These are phyloP conservation scores for Psidium guajava DNA, from an alignment of 345 rosid species.

Conservation along the genomic window DNA sequence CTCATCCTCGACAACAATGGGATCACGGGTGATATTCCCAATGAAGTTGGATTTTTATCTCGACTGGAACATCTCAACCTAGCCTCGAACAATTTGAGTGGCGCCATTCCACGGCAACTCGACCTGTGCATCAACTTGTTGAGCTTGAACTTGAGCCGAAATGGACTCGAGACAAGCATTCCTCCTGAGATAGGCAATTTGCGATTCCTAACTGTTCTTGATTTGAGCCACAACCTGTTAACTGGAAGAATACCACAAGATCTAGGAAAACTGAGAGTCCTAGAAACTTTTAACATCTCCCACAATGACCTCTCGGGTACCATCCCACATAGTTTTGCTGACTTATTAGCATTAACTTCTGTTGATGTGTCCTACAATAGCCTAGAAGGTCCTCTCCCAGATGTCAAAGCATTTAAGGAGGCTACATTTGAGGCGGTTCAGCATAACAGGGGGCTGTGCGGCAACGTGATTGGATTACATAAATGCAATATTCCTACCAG, in stretches of 20 bases:
- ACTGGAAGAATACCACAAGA: slow-evolving; percentile 3
- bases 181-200: not conserved
- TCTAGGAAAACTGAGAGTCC: not conserved
- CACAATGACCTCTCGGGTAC: no score
- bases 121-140: not conserved
- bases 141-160: slow-evolving; percentile 10
- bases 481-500: not conserved
- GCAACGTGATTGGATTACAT: not conserved
- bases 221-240: slow-evolving; percentile 10
- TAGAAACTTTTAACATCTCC: slow-evolving; percentile 2
- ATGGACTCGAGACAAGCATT: not conserved
- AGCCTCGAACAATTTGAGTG: not conserved
- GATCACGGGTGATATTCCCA: not conserved
- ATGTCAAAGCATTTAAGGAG: no score
- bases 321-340: no score
- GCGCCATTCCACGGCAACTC: not conserved
- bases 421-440: no score
- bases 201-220: not conserved
- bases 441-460: not conserved
- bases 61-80: not conserved
- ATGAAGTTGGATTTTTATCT: slow-evolving; percentile 1
- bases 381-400: no score
- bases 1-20: not conserved
- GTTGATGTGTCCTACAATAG: no score
- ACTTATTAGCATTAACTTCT: no score